Percentiles rank a stretch among this genome's conserved stretches.
Evolutionary conservation across 2,329 filamentous ascomycete genomes (phyloP).

Genomic region (Scopulariopsis brevicaulis): DNA sequence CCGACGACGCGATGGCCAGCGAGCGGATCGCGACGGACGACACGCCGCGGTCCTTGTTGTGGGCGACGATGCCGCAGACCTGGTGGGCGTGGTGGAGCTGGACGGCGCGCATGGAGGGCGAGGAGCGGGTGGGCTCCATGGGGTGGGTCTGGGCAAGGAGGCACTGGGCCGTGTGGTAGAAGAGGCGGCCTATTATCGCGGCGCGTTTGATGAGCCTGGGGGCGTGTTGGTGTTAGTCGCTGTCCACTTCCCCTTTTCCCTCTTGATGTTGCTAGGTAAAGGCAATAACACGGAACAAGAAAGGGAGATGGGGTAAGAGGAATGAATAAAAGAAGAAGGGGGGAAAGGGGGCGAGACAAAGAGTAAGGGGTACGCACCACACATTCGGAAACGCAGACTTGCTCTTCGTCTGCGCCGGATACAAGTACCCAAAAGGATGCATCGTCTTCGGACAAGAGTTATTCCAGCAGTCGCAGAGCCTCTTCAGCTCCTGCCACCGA

Average conservation of each 20-base stretch:
- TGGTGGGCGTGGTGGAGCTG: constrained; percentile 68
- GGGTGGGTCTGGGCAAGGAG: constrained; percentile 74
- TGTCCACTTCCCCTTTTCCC: not conserved
- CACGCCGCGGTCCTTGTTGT: constrained; percentile 71
- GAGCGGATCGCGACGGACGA: constrained; percentile 70
- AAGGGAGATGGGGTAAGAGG: not conserved
- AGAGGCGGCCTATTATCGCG: constrained; percentile 70
- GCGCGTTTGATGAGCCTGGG: constrained; percentile 68
- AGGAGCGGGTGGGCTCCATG: constrained; percentile 42
- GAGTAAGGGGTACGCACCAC: constrained; percentile 43
- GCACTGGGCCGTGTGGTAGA: constrained; percentile 81
- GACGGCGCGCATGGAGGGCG: constrained; percentile 57
- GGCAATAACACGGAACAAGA: too few species aligned
- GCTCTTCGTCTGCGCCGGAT: constrained; percentile 52
- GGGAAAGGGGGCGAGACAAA: too few species aligned
- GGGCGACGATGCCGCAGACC: constrained; percentile 81
- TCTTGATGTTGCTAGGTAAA: too few species aligned
- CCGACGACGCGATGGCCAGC: constrained; percentile 65
- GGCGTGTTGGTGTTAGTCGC: not conserved
- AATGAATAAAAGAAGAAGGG: not conserved
- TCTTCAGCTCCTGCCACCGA: constrained; percentile 72
- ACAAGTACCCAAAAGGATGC: constrained; percentile 72
- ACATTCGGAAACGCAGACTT: constrained; percentile 77
- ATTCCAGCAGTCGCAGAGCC: constrained; percentile 77
- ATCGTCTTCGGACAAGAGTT: constrained; percentile 70